Evolutionary conservation across 805 yeast species (phyloP), one percentile per base, ranked within the genome.

Genomic region (Myxozyma melibiosi): DNA sequence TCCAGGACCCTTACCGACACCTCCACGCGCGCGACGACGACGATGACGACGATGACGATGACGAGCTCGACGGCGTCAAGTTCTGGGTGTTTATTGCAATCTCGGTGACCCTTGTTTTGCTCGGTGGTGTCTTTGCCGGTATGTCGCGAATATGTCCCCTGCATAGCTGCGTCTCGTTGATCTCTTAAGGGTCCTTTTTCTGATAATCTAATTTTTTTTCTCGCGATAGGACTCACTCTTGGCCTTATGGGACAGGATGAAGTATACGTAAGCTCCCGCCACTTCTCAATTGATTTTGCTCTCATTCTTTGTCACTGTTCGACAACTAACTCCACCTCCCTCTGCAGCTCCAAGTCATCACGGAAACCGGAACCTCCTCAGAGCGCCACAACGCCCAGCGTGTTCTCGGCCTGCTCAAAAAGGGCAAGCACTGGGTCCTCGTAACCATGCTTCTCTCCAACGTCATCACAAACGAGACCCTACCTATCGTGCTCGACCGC

Each of bases 211-310:
- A 33, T 31, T 13, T 24, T 16, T 16, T 4, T 24, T 2, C 4
- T 20, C 2, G 6, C 7, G 6, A 20, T 34, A 58, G 62, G 68
- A 22, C 78, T 92, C 41, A 94, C 99, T n/a, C 76, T 92, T 47
- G 98, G 94, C 1, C 79, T 92, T 9, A 92, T 92, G 99, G 98
- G 98, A 65, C 98, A 92, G 72, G 98, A 92, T 71, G 98, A 92
- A 72, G 92, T 92, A 24, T 89, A 91, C 67, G 64, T 61, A 49
- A 13, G 64, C 45, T 22, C 4, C 37, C 4, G 18, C 24, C 33
- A 13, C 18, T 42, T 25, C 2, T 14, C 4, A n/a, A n/a, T n/a
- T n/a, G n/a, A n/a, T n/a, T n/a, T n/a, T n/a, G n/a, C n/a, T n/a
- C n/a, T n/a, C n/a, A n/a, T n/a, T n/a, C n/a, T n/a, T n/a, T n/a